These are phyloP conservation scores for Blattamonas nauphoetae DNA, from an alignment of 78 protist species.

Conservation along the genomic window DNA sequence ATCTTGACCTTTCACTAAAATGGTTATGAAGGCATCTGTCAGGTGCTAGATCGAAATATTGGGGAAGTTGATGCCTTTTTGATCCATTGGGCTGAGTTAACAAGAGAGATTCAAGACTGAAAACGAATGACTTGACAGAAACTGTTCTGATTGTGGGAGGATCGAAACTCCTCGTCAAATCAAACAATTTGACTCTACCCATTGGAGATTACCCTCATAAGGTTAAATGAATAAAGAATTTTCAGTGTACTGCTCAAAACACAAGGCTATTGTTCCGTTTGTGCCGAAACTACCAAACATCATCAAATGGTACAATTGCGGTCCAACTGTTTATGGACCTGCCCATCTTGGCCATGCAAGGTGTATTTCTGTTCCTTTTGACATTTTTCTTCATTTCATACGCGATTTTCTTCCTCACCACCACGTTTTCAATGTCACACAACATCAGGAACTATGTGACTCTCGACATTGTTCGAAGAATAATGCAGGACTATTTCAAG, in stretches of 20 bases:
- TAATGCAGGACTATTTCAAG: conserved; percentile 35
- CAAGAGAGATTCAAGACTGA: too few species aligned
- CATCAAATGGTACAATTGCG: conserved; percentile 55
- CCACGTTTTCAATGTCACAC: too few species aligned
- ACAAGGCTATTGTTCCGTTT: neutral
- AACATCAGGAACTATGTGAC: conserved; percentile 29
- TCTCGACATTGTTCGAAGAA: conserved; percentile 46
- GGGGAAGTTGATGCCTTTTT: too few species aligned
- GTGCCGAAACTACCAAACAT: neutral
- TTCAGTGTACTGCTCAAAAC: neutral
- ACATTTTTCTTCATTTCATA: neutral
- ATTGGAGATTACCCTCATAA: too few species aligned
- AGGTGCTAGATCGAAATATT: too few species aligned
- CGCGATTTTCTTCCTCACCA: neutral
- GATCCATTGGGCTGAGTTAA: too few species aligned
- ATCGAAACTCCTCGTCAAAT: too few species aligned
- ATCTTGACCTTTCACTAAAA: too few species aligned
- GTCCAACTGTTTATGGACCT: conserved; percentile 64
- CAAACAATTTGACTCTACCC: too few species aligned
- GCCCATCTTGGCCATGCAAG: conserved; percentile 61
- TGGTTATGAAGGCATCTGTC: too few species aligned
- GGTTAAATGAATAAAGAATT: neutral
- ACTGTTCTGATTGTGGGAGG: too few species aligned
- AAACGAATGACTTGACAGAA: too few species aligned
- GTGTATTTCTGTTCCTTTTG: neutral